Conservation (phyloP, 78 protist species). For the Planoprotostelium fungivorum region DNA sequence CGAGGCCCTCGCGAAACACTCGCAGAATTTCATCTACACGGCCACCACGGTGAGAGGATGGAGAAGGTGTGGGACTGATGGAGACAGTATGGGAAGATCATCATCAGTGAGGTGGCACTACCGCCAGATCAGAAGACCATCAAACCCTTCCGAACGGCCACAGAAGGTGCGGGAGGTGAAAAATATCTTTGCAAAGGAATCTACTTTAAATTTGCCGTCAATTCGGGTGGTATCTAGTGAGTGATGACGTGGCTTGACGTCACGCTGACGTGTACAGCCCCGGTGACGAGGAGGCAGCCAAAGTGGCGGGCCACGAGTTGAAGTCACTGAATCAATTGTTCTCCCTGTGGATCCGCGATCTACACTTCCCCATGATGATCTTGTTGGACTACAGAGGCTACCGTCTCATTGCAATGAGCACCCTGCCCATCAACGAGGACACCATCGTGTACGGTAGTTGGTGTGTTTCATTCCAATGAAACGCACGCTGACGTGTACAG, state of each 20-base stretch:
- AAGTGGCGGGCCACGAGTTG: conserved; percentile 63
- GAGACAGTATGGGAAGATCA: conserved; percentile 65
- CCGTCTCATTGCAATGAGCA: conserved; percentile 51
- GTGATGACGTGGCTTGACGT: background rate
- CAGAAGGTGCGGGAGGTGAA: conserved; percentile 52
- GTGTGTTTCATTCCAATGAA: background rate
- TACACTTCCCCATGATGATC: conserved; percentile 61
- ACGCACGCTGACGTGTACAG: no score
- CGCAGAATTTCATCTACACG: background rate
- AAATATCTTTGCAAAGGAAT: conserved; percentile 60
- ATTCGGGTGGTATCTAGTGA: conserved; percentile 31
- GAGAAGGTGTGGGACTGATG: background rate
- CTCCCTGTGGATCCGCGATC: conserved; percentile 46
- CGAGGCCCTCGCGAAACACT: background rate
- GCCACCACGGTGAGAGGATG: background rate
- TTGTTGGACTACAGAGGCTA: conserved; percentile 60
- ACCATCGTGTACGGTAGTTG: conserved; percentile 62
- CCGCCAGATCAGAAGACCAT: conserved; percentile 38
- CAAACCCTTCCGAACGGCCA: conserved; percentile 6
- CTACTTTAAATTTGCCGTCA: conserved; percentile 35
- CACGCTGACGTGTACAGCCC: background rate
- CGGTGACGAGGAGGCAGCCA: conserved; percentile 62
- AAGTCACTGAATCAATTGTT: conserved; percentile 40
- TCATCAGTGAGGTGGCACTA: conserved; percentile 54
- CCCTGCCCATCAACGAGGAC: conserved; percentile 36